Base-by-base conservation (phyloP, 176 grass and related monocot genomes). In the Oryza brachyantha region DNA sequence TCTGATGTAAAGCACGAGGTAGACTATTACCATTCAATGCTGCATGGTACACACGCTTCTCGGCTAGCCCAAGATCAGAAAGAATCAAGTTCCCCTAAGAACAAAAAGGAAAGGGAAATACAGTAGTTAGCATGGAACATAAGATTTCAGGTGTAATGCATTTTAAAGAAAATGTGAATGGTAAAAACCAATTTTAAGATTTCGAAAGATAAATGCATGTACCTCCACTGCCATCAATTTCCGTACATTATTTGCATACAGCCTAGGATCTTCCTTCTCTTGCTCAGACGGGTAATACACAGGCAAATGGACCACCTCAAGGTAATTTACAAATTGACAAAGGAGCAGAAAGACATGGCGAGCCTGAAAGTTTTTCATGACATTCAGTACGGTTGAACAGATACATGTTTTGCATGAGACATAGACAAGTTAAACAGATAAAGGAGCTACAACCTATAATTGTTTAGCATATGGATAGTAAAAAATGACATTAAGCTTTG, bases 11-110 rank as follows among this genome's bases (percentile, higher is more conserved):
- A 84, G 86, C 79, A 79, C 76, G 91, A 90, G 91, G 88, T 68
- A 86, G 70, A 84, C 92, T 89, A 87, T 93, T 98, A 94, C 96
- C 96, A 93, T 98, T 94, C 90, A 98, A 70, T 68, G 92, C 86
- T 3, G 85, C 81, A 91, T 93, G 96, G 81, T 98, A 98, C 66
- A 91, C 86, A 48, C 96, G 80, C 74, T 98, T 98, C 73, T 98
- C 96, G 5, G 87, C 83, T 35, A 98, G 66, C 74, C 96, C 96
- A 80, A 94, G 84, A 61, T 94, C 92, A 68, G 92, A 98, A 85
- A 98, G 87, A 71, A 87, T 67, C 65, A 98, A 87, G 81, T 89
- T 87, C 12, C 92, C 96, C 96, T 94, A 88, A 66, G 64, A 34
- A 39, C 50, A 70, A 9, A 54, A 50, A 38, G 31, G 26, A 42